Evolutionary conservation across 495 filamentous ascomycete species (phyloP).

Genomic region (Penicillium maclennaniae): DNA sequence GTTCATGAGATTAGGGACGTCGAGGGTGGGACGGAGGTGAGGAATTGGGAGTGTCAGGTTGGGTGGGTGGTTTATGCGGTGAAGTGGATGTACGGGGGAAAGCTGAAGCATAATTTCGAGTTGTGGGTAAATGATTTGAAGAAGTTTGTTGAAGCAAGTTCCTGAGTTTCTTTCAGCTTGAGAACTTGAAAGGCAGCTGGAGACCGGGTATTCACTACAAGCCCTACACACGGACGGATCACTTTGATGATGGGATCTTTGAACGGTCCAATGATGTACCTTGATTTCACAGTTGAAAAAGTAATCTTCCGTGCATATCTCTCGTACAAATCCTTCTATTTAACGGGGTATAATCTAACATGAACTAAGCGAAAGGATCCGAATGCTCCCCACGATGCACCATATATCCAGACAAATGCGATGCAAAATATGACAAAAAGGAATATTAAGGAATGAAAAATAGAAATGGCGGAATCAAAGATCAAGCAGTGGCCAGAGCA

Average conservation of each 20-base stretch:
- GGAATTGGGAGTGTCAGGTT: constrained; percentile 43
- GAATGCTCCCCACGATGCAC: constrained; percentile 15
- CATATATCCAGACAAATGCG: constrained; percentile 1
- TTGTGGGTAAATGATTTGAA: constrained; percentile 41
- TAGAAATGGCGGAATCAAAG: not conserved
- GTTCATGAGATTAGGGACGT: constrained; percentile 39
- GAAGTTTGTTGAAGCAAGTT: constrained; percentile 24
- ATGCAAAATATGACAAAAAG: not conserved
- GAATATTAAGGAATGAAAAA: not conserved
- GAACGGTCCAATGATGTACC: not conserved
- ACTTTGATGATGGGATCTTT: not conserved
- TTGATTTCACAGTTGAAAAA: not conserved
- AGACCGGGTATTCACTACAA: not conserved
- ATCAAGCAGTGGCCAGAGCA: constrained; percentile 12
- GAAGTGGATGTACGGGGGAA: constrained; percentile 33
- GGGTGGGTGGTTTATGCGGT: constrained; percentile 40
- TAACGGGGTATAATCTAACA: constrained; percentile 14
- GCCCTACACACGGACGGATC: not conserved
- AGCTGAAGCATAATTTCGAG: constrained; percentile 35
- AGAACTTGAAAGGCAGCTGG: not conserved
- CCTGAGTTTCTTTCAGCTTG: not conserved
- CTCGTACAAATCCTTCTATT: constrained; percentile 9
- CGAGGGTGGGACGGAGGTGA: constrained; percentile 32
- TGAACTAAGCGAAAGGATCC: constrained; percentile 3
- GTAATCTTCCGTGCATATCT: not conserved